A percentile compares a stretch with the other conserved stretches of the same genome.
phyloP scores from a whole-genome alignment of 1,284 basidiomycete genomes.

The Ceratobasidium papillatum region DNA sequence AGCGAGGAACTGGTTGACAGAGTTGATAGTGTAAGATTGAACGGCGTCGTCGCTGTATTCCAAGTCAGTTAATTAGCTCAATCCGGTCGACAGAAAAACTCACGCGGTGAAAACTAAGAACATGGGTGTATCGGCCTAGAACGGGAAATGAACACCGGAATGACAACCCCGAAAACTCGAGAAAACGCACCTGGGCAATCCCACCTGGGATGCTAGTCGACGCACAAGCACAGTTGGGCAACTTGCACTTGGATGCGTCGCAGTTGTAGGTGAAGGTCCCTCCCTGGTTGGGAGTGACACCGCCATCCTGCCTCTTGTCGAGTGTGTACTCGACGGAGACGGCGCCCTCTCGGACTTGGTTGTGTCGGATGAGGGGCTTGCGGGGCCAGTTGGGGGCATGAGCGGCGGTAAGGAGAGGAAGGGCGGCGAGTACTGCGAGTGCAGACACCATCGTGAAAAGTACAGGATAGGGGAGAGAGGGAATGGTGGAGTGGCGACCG shows the following conservation, averaged over 20 bases:
- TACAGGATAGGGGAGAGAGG: background rate
- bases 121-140: constrained; percentile 68
- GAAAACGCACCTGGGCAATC: constrained; percentile 60
- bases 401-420: constrained; percentile 43
- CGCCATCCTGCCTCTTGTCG: constrained; percentile 37
- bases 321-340: constrained; percentile 20
- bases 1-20: constrained; percentile 78
- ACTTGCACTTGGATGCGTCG: constrained; percentile 68
- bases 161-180: constrained; percentile 47
- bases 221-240: constrained; percentile 77
- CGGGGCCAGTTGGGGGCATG: constrained; percentile 52
- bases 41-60: constrained; percentile 59
- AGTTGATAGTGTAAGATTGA: constrained; percentile 74
- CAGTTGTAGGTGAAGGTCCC: constrained; percentile 68
- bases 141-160: constrained; percentile 37
- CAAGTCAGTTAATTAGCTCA: background rate
- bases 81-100: background rate
- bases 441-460: constrained; percentile 31
- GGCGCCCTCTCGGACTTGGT: constrained; percentile 59
- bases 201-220: constrained; percentile 76
- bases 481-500: background rate
- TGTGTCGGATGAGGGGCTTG: constrained; percentile 53
- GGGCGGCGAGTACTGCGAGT: constrained; percentile 17
- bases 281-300: constrained; percentile 56
- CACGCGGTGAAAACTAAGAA: constrained; percentile 74